Conservation (phyloP, 768 basidiomycete species). For the Lanmaoa rubissima region DNA sequence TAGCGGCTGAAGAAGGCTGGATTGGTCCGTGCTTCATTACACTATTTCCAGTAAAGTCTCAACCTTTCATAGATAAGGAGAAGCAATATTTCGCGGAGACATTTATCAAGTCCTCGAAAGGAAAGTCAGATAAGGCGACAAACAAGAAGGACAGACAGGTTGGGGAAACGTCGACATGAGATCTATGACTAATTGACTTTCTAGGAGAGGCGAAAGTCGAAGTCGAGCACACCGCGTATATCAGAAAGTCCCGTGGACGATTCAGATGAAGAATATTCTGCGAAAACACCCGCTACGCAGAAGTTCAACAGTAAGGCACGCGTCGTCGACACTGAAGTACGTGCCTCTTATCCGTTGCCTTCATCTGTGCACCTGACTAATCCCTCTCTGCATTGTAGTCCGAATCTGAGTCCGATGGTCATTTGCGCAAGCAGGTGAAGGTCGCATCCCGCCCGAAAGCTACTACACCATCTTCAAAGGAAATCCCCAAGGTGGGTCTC, state of each 20-base stretch:
- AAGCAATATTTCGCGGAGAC: conserved; percentile 36
- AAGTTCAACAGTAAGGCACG: conserved; percentile 4
- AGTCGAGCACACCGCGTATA: conserved; percentile 4
- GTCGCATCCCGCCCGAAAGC: conserved; percentile 1
- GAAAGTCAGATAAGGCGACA: conserved; percentile 12
- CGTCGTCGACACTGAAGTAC: conserved; percentile 14
- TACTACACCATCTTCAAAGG: not conserved
- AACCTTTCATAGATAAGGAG: conserved; percentile 35
- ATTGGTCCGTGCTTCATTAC: conserved; percentile 44
- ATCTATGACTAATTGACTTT: not conserved
- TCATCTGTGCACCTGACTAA: not conserved
- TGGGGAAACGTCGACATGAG: not conserved
- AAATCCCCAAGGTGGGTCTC: conserved; percentile 12
- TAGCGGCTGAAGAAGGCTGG: conserved; percentile 49
- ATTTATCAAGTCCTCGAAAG: conserved; percentile 22
- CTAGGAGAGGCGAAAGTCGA: conserved; percentile 19
- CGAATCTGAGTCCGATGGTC: conserved; percentile 11
- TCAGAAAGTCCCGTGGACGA: conserved; percentile 10
- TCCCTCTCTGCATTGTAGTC: conserved; percentile 12
- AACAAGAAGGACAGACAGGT: conserved; percentile 22
- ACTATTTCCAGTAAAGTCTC: not conserved
- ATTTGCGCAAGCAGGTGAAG: not conserved
- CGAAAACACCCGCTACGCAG: not conserved
- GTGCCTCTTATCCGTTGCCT: not conserved
- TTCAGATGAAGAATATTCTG: conserved; percentile 3